Conservation (phyloP, 108 stramenopile genomes). For the Cyclotella distinguenda region DNA sequence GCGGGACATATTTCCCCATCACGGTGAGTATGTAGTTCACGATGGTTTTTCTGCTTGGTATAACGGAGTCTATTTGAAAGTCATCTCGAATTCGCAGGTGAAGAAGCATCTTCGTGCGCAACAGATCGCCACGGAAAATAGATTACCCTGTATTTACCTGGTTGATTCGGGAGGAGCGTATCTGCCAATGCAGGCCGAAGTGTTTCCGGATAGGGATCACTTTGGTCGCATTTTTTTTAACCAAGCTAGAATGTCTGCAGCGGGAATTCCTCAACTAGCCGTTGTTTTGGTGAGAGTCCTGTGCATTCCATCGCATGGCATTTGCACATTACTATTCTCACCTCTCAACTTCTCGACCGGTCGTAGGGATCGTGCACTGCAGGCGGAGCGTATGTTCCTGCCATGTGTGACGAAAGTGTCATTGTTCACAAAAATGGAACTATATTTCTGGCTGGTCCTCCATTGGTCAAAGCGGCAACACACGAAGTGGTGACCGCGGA, state of each 20-base stretch:
- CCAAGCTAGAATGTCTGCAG: slow-evolving; percentile 90
- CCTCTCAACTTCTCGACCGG: not conserved
- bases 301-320: not conserved
- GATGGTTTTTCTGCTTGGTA: not conserved
- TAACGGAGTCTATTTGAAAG: not conserved
- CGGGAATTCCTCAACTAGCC: slow-evolving; percentile 92
- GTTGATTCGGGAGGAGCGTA: slow-evolving; percentile 96
- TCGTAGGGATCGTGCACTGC: slow-evolving; percentile 92
- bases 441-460: slow-evolving; percentile 98
- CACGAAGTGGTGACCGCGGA: slow-evolving; percentile 96
- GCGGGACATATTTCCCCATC: slow-evolving; percentile 98
- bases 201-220: slow-evolving; percentile 93
- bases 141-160: slow-evolving; percentile 94
- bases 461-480: slow-evolving; percentile 97
- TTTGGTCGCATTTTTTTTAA: slow-evolving; percentile 99
- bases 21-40: slow-evolving; percentile 57
- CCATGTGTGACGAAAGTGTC: slow-evolving; percentile 96
- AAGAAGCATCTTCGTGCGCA: slow-evolving; percentile 99
- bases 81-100: not conserved
- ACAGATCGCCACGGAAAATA: slow-evolving; percentile 93
- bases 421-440: slow-evolving; percentile 97
- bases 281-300: slow-evolving; percentile 73
- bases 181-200: slow-evolving; percentile 94
- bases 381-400: slow-evolving; percentile 98
- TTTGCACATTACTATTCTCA: not conserved